These are phyloP conservation scores for Scopulariopsis brevicaulis DNA, from an alignment of 2,329 filamentous ascomycete species.

Conservation along the genomic window DNA sequence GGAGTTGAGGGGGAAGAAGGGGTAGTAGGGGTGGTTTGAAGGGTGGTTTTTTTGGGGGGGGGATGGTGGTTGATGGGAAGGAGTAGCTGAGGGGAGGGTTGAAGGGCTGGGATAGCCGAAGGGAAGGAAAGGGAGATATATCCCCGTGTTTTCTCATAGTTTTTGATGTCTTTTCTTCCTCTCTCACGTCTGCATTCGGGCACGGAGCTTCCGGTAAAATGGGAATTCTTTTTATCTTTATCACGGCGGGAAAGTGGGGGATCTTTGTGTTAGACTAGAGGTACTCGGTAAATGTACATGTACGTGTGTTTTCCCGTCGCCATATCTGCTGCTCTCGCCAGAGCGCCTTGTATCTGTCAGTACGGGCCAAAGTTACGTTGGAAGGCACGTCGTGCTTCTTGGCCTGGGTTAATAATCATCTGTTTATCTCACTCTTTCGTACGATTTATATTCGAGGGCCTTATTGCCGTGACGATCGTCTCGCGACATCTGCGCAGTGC, in stretches of 20 bases:
- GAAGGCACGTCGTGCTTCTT: too few species aligned
- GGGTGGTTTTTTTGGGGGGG: too few species aligned
- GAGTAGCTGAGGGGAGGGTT: not conserved
- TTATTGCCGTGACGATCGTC: too few species aligned
- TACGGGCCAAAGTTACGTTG: too few species aligned
- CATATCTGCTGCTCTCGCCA: too few species aligned
- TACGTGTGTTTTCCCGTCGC: not conserved
- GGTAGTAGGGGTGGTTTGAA: not conserved
- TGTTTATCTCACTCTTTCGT: too few species aligned
- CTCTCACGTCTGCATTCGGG: not conserved
- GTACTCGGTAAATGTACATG: not conserved
- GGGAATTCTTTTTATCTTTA: not conserved
- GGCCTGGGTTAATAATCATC: too few species aligned
- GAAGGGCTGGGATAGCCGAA: not conserved
- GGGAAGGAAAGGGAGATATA: not conserved
- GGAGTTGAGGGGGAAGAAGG: not conserved
- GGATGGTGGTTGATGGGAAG: not conserved
- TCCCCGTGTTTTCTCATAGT: not conserved
- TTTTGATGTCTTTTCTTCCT: not conserved
- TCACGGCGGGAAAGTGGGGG: not conserved
- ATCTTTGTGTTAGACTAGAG: not conserved
- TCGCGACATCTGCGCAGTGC: too few species aligned
- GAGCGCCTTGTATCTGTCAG: not conserved
- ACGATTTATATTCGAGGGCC: too few species aligned
- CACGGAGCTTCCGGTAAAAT: not conserved